phyloP scores from a whole-genome alignment of 148 eudicot genomes.

The Camellia sinensis region DNA sequence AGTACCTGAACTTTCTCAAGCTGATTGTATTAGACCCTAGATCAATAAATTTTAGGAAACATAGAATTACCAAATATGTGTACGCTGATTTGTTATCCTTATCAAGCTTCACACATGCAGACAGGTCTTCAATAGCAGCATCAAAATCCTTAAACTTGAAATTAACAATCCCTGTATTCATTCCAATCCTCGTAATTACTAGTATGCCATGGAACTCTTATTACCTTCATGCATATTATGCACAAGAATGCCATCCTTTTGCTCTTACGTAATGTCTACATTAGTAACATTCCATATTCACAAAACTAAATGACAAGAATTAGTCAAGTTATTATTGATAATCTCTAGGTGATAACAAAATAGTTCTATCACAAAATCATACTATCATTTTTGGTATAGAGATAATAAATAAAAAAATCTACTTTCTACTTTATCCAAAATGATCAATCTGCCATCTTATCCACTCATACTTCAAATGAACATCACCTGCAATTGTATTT shows the following conservation, averaged over 20 bases:
- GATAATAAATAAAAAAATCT: too few species aligned
- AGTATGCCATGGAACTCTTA: background rate
- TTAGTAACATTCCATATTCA: background rate
- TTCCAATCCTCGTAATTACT: conserved; percentile 4
- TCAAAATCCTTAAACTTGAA: conserved; percentile 88
- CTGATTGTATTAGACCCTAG: background rate
- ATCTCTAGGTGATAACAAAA: conserved; percentile 1
- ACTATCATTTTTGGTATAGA: background rate
- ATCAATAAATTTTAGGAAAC: conserved; percentile 1
- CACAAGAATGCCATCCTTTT: conserved; percentile 9
- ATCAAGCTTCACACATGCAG: conserved; percentile 77
- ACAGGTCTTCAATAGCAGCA: conserved; percentile 83
- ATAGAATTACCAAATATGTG: conserved; percentile 74
- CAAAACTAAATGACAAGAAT: background rate
- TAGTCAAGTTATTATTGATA: background rate
- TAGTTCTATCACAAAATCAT: background rate
- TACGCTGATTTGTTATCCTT: conserved; percentile 79
- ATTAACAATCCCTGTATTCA: conserved; percentile 78
- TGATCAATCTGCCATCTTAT: background rate
- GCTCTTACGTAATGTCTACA: background rate
- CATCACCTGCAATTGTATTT: background rate
- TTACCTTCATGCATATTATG: background rate
- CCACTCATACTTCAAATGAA: background rate
- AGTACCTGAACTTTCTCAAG: background rate
- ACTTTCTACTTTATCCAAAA: background rate